Evolutionary conservation across 139 green algal species (phyloP).

Genomic region (Coccomyxa sp.): DNA sequence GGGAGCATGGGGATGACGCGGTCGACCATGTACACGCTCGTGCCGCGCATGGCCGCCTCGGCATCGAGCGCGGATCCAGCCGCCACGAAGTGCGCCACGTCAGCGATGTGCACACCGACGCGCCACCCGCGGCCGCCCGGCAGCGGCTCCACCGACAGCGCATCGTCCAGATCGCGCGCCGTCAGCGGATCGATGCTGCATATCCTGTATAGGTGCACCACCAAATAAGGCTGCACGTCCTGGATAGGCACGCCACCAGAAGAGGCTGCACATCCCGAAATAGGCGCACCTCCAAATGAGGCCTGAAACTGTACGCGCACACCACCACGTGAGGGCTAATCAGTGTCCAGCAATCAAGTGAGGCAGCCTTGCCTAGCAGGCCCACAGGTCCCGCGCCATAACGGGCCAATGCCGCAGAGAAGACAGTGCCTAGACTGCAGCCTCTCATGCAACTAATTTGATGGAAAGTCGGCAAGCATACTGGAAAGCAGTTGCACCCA

Average conservation of each 20-base stretch:
- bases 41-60: constrained; percentile 58
- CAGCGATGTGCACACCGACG: constrained; percentile 89
- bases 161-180: constrained; percentile 82
- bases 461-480: too few species aligned
- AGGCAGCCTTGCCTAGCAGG: too few species aligned
- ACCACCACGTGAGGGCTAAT: background rate
- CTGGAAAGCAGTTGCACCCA: background rate
- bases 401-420: too few species aligned
- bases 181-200: constrained; percentile 84
- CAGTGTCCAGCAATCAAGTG: too few species aligned
- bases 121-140: constrained; percentile 22
- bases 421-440: background rate
- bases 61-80: constrained; percentile 69
- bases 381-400: too few species aligned
- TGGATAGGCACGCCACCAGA: background rate
- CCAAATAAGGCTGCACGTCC: background rate
- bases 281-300: too few species aligned
- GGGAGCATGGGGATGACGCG: constrained; percentile 87
- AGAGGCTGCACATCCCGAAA: too few species aligned
- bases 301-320: background rate
- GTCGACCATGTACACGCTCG: constrained; percentile 64
- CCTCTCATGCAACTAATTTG: background rate
- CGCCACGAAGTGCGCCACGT: constrained; percentile 81
- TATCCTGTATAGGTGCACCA: constrained; percentile 29
- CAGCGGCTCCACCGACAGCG: constrained; percentile 57